Conservation (phyloP, 345 rosid species). For the Toxicodendron radicans region DNA sequence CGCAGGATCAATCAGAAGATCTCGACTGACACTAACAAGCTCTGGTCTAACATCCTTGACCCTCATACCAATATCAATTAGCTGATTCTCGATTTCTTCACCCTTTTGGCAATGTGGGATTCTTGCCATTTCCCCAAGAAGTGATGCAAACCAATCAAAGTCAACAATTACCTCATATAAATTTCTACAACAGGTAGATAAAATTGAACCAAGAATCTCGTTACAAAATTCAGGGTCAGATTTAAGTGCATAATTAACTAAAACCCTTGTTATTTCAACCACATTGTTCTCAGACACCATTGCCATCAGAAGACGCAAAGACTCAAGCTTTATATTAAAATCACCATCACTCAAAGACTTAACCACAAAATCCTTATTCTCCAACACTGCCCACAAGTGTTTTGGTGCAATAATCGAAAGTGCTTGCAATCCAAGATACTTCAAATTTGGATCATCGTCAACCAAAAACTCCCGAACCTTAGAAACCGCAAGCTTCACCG, state of each 20-base stretch:
- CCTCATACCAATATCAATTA: conserved; percentile 80
- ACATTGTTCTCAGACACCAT: conserved; percentile 86
- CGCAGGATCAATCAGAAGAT: conserved; percentile 92
- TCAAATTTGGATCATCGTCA: conserved; percentile 88
- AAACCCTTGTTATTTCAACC: conserved; percentile 70
- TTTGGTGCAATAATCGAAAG: conserved; percentile 59
- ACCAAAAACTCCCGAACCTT: conserved; percentile 68
- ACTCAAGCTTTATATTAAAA: conserved; percentile 74
- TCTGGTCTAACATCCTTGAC: conserved; percentile 87
- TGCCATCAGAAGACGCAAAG: conserved; percentile 78
- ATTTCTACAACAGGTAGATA: conserved; percentile 66
- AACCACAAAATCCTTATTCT: conserved; percentile 83
- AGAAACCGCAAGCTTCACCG: conserved; percentile 71
- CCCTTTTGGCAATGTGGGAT: conserved; percentile 82
- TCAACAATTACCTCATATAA: conserved; percentile 73
- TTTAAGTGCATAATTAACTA: conserved; percentile 80
- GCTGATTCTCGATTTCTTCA: conserved; percentile 83
- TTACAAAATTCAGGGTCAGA: conserved; percentile 89
- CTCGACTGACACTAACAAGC: conserved; percentile 72
- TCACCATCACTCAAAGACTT: conserved; percentile 85
- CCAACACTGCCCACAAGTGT: conserved; percentile 83
- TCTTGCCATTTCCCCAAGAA: conserved; percentile 90
- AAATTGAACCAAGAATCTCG: conserved; percentile 76
- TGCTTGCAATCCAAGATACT: conserved; percentile 91
- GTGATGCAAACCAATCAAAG: conserved; percentile 88